Percentiles rank a stretch among this genome's conserved stretches.
phyloP scores from a whole-genome alignment of 2,329 filamentous ascomycete species.

The Xylariomycetidae sp. region DNA sequence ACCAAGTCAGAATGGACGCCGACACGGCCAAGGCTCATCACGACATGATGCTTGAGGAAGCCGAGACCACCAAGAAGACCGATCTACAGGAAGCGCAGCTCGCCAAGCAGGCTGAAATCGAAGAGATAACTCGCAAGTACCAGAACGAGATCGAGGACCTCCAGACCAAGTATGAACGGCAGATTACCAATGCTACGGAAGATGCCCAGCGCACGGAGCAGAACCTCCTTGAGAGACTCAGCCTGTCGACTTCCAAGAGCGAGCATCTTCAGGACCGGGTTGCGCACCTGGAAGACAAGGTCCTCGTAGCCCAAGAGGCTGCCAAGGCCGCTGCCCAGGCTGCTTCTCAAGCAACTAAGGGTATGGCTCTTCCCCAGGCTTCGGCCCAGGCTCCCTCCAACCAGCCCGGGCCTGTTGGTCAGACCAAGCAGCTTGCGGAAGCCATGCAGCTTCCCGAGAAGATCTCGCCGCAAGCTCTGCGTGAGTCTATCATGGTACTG shows the following conservation, averaged over 20 bases:
- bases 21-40: conserved; percentile 76
- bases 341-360: conserved; percentile 25
- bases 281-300: conserved; percentile 77
- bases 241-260: conserved; percentile 75
- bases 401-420: conserved; percentile 39
- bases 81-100: conserved; percentile 38
- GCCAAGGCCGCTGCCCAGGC: conserved; percentile 77
- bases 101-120: conserved; percentile 29
- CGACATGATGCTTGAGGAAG: conserved; percentile 80
- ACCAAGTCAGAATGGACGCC: conserved; percentile 70
- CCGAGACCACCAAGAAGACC: conserved; percentile 60
- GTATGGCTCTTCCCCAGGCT: conserved; percentile 33
- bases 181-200: conserved; percentile 67
- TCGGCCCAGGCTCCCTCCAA: too few relatives aligned
- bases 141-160: conserved; percentile 68
- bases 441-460: conserved; percentile 62
- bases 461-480: conserved; percentile 88
- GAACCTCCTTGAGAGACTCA: conserved; percentile 74
- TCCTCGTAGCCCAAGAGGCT: conserved; percentile 83
- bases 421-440: conserved; percentile 33
- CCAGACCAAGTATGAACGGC: conserved; percentile 67
- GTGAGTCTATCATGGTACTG: conserved; percentile 91
- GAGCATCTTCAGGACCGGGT: conserved; percentile 84
- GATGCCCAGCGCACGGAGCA: conserved; percentile 76
- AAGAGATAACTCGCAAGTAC: conserved; percentile 45